These are phyloP conservation scores for Novymonas esmeraldas DNA, from an alignment of 208 protist genomes.

Conservation along the genomic window DNA sequence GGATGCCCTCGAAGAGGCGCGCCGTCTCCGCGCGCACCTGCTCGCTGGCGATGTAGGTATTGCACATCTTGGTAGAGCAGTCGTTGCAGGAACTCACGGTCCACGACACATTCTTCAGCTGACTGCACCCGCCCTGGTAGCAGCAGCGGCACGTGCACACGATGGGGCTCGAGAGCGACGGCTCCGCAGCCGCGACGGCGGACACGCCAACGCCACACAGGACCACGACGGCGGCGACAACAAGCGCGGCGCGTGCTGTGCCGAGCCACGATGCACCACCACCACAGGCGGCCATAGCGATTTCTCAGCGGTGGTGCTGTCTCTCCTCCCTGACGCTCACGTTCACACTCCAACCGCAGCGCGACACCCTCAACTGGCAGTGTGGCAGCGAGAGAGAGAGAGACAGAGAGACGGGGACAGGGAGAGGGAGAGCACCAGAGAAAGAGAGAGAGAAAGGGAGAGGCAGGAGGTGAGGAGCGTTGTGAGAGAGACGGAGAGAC, in stretches of 20 bases:
- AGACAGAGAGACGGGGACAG: too few species aligned
- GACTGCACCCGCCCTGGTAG: conserved; percentile 72
- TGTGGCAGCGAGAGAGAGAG: too few species aligned
- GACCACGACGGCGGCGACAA: not conserved
- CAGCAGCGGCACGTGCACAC: conserved; percentile 83
- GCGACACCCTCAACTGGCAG: too few species aligned
- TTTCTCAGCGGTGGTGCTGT: too few species aligned
- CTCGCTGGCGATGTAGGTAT: conserved; percentile 52
- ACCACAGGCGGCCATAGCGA: too few species aligned
- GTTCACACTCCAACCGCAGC: too few species aligned
- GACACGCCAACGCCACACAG: not conserved
- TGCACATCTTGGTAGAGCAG: conserved; percentile 65
- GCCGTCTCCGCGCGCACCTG: conserved; percentile 63
- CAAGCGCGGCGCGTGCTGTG: not conserved
- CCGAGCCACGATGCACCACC: not conserved
- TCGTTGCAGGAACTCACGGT: conserved; percentile 44
- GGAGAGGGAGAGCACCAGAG: too few species aligned
- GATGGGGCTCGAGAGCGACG: conserved; percentile 27
- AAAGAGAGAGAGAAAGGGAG: too few species aligned
- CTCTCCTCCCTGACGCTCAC: too few species aligned
- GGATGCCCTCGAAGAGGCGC: conserved; percentile 70
- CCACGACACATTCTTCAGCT: conserved; percentile 57
- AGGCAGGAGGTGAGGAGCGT: too few species aligned
- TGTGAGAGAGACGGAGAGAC: too few species aligned
- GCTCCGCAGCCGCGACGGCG: not conserved